Percentiles rank a stretch among this genome's conserved stretches.
Evolutionary conservation across 148 eudicot species (phyloP).

Genomic region (Nepenthes gracilis): DNA sequence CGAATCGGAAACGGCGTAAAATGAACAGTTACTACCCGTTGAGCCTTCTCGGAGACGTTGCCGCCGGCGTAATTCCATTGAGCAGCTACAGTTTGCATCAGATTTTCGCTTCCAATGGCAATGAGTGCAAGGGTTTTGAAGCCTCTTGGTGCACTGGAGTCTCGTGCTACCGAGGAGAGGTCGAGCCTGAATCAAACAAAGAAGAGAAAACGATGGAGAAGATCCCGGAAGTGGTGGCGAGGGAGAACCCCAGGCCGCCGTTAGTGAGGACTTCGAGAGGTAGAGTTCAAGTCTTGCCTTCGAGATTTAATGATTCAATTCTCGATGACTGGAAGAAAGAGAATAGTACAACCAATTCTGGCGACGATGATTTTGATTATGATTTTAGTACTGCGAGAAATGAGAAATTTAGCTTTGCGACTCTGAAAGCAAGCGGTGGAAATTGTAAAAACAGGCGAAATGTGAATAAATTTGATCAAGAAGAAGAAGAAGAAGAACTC

Average conservation of each 20-base stretch:
- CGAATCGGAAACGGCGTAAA: slow-evolving; percentile 26
- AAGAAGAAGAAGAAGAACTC: slow-evolving; percentile 11
- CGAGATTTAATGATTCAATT: slow-evolving; percentile 80
- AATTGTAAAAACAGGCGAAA: slow-evolving; percentile 10
- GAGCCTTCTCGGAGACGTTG: slow-evolving; percentile 57
- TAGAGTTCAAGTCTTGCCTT: slow-evolving; percentile 88
- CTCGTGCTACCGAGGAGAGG: slow-evolving; percentile 19
- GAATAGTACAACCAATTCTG: slow-evolving; percentile 7
- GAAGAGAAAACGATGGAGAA: slow-evolving; percentile 8
- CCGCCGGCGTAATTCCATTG: slow-evolving; percentile 61
- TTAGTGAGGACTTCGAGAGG: slow-evolving; percentile 81
- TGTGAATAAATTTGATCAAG: slow-evolving; percentile 20
- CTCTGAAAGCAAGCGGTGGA: slow-evolving; percentile 14
- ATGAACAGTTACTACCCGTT: slow-evolving; percentile 42
- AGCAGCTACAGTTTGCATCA: slow-evolving; percentile 25
- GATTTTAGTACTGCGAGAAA: slow-evolving; percentile 15
- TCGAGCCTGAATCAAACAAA: slow-evolving; percentile 13
- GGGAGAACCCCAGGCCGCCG: slow-evolving; percentile 47
- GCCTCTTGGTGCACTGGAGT: slow-evolving; percentile 30
- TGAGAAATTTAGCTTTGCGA: slow-evolving; percentile 27
- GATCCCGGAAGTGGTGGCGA: slow-evolving; percentile 6
- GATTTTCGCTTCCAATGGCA: slow-evolving; percentile 16
- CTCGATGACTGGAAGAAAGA: slow-evolving; percentile 99
- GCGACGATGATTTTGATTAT: slow-evolving; percentile 10
- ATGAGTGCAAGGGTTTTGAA: slow-evolving; percentile 11